A percentile compares a stretch with the other conserved stretches of the same genome.
Evolutionary conservation across 1,284 basidiomycete genomes (phyloP).

Genomic region (Melampsora occidentalis): DNA sequence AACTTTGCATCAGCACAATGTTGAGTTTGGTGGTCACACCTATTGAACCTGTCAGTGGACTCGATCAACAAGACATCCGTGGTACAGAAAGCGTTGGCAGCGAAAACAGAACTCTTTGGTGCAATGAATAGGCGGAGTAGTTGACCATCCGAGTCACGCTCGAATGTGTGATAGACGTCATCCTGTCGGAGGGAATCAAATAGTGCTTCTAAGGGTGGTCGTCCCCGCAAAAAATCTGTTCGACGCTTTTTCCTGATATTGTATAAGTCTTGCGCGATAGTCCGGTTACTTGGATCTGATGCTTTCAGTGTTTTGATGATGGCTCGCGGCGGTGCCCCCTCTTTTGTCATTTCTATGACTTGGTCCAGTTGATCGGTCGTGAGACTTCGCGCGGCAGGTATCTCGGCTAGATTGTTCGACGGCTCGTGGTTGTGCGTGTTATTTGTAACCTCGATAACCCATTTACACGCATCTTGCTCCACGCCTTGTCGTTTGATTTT

Average conservation of each 20-base stretch:
- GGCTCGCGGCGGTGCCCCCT: too few relatives aligned
- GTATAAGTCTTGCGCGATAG: not conserved
- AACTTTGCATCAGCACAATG: not conserved
- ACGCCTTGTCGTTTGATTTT: too few relatives aligned
- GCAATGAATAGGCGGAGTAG: conserved; percentile 2
- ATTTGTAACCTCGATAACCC: too few relatives aligned
- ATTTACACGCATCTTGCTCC: too few relatives aligned
- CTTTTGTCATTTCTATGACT: too few relatives aligned
- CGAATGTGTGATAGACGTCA: not conserved
- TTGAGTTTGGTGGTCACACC: not conserved
- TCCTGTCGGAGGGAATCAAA: conserved; percentile 4
- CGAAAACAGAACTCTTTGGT: not conserved
- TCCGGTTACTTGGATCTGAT: not conserved
- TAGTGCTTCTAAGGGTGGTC: not conserved
- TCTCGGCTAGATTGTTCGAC: too few relatives aligned
- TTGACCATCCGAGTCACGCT: not conserved
- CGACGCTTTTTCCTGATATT: not conserved
- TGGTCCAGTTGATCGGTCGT: too few relatives aligned
- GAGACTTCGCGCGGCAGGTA: too few relatives aligned
- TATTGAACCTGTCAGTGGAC: not conserved
- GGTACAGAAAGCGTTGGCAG: not conserved
- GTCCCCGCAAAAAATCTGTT: not conserved
- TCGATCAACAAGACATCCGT: not conserved
- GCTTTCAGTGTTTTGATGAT: not conserved
- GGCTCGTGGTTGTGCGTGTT: too few relatives aligned